Base-by-base conservation (phyloP, 2,329 filamentous ascomycete genomes). In the Hypoxylon sp. region DNA sequence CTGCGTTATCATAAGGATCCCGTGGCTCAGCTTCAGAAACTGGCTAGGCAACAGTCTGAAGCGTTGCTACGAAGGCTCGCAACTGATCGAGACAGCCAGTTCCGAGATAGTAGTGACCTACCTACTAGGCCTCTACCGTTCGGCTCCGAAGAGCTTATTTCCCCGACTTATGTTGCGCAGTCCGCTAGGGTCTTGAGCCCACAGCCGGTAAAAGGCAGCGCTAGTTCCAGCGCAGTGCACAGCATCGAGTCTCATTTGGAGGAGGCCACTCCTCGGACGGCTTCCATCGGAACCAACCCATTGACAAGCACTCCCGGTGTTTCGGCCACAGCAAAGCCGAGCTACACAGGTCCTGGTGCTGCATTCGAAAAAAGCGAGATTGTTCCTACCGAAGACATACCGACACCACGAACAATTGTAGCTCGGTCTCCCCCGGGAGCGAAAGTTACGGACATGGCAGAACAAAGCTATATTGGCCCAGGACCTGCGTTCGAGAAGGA, bases 41-140 rank as follows among this genome's bases (percentile, higher is more conserved):
- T 93, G 67, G 88, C 86, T 62, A 82, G 83, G 73, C 84, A 87
- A 72, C 89, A 92, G 78, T 87, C 85, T 56, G 85, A 89, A 70
- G 81, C 85, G 57, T 78, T 92, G 70, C 79, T 87, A 59, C 79
- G 82, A 72, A 85, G 79, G 73, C 79, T 89, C 24, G 80, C 73
- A 30, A 74, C 74, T 57, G 64, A 71, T 48, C 71, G 72, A 61
- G 73, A 73, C 68, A 77, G 74, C 24, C 24, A 26, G 24, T 26
- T 26, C 24, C 24, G 24, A 26, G 73, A 73, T 68, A 77, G 74
- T 70, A 76, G 73, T 66, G 76, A 82, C 55, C 81, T 87, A 39
- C 84, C 85, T 46, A 76, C 77, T 53, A 79, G 85, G 56, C 72
- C 80, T 56, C 71, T 86, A 39, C 85, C 85, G 26, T 85, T 81